Evolutionary conservation across 495 filamentous ascomycete genomes (phyloP).

Genomic region (Aspergillus homomorphus): DNA sequence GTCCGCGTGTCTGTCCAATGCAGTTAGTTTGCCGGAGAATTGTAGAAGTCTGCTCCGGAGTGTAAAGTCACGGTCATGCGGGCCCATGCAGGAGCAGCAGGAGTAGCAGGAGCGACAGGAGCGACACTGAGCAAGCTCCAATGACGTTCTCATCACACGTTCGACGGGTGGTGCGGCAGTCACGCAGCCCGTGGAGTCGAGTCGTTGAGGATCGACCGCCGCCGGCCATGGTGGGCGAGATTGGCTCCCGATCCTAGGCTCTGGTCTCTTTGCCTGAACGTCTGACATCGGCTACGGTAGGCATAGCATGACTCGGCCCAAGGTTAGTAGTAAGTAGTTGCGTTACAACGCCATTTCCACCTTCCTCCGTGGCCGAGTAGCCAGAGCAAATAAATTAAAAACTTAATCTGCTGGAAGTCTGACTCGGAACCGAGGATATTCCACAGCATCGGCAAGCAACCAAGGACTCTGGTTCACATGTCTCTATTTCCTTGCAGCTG

Average conservation of each 20-base stretch:
- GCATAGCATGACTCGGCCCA: constrained; percentile 4
- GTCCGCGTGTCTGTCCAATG: no score
- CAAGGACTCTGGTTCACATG: background rate
- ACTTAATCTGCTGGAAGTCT: constrained; percentile 1
- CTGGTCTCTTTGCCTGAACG: background rate
- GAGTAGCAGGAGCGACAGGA: background rate
- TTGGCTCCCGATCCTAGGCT: background rate
- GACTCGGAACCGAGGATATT: background rate
- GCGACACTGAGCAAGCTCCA: background rate
- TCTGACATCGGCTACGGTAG: constrained; percentile 1
- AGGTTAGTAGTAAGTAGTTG: no score
- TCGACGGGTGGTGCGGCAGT: background rate
- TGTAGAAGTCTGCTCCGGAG: background rate
- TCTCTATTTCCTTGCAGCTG: background rate
- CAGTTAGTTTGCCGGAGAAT: no score
- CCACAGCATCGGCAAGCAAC: background rate
- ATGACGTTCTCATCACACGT: background rate
- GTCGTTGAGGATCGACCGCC: constrained; percentile 1
- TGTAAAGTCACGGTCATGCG: background rate
- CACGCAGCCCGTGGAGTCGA: background rate
- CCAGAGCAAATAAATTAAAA: constrained; percentile 1
- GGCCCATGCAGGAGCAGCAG: background rate
- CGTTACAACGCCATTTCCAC: background rate
- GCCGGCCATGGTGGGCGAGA: background rate
- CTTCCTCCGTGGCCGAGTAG: background rate